phyloP scores from a whole-genome alignment of 148 eudicot genomes.

The Nyssa sinensis region DNA sequence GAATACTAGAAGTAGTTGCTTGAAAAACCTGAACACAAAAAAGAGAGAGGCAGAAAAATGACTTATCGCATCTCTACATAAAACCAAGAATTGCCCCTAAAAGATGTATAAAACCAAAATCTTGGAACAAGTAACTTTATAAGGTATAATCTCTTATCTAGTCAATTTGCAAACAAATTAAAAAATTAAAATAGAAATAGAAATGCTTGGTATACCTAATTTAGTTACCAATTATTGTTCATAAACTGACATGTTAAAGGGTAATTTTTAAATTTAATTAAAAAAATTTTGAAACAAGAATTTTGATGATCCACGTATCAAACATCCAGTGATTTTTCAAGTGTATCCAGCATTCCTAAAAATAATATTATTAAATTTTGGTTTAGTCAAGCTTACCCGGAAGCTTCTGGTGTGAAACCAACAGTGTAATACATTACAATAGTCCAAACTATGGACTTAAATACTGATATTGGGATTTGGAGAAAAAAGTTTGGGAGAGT shows the following conservation, averaged over 20 bases:
- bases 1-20: constrained; percentile 19
- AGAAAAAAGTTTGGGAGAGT: constrained; percentile 48
- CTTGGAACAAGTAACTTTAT: background rate
- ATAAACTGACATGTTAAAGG: no score
- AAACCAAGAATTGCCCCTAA: background rate
- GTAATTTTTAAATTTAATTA: no score
- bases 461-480: constrained; percentile 40
- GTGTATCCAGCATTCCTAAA: no score
- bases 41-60: background rate
- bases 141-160: background rate
- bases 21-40: constrained; percentile 23
- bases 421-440: constrained; percentile 41
- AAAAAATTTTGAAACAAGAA: no score
- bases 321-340: no score
- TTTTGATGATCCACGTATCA: no score
- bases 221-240: background rate
- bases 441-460: constrained; percentile 42
- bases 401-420: constrained; percentile 55
- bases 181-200: background rate
- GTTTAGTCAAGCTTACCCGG: constrained; percentile 30
- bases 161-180: background rate
- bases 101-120: background rate
- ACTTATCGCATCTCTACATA: background rate
- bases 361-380: no score
- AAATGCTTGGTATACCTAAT: background rate